Base-by-base conservation (phyloP, 2,329 filamentous ascomycete species). In the Zopfia rhizophila region DNA sequence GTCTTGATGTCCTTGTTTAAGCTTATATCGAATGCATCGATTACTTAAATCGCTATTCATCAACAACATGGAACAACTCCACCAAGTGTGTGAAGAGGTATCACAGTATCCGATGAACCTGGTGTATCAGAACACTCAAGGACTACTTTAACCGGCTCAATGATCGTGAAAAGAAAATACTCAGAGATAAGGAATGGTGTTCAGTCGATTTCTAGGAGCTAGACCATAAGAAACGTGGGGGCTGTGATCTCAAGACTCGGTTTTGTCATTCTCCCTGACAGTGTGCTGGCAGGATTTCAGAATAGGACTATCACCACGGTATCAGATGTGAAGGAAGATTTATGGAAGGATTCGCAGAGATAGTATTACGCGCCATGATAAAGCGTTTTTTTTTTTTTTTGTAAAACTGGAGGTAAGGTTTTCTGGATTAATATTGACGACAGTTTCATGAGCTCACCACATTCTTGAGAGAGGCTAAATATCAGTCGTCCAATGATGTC, bases 391-490 rank as follows among this genome's bases (percentile, higher is more conserved):
- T 35, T 11, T 7, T 10, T 21, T 7, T 31, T 19, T 21, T 35
- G 31, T 7, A 14, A 11, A 21, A 6, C 14, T 16, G 14, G 17
- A 16, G 18, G 17, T 35, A 6, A 35, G 7, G 29, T 7, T 17
- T 21, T 14, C 31, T 35, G 8, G 22, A 10, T 17, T 10, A 6
- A 8, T 12, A 14, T n/a, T n/a, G n/a, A n/a, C n/a, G n/a, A 18
- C 7, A 45, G 42, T 6, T 45, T 45, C 42, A 31, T 45, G 17
- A 30, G n/a, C 6, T 32, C 42, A n/a, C 35, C 25, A 12, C n/a
- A 39, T 13, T 45, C 42, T n/a, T 24, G 33, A 16, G 42, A 32
- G n/a, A 31, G 25, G 3, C 33, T 45, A 7, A 32, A 32, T 5
- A 31, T 45, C n/a, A 39, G 32, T 6, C 24, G 35, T 4, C 3